phyloP scores from a whole-genome alignment of 768 basidiomycete genomes.

The Tulasnella sp. region DNA sequence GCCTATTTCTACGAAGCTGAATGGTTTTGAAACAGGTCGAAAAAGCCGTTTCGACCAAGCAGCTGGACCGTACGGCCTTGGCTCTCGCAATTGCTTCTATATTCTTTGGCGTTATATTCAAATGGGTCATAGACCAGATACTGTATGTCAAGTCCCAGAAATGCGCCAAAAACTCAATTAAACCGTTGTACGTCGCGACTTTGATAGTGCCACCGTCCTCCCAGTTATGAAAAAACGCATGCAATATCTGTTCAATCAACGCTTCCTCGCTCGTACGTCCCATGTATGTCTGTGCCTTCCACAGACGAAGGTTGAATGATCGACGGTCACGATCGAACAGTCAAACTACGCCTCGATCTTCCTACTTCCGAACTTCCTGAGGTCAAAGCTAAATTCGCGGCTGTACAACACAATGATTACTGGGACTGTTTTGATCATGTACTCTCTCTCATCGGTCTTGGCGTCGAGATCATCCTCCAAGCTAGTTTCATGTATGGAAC shows the following conservation, averaged over 20 bases:
- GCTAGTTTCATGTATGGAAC: background rate
- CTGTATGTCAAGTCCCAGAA: background rate
- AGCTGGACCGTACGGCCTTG: background rate
- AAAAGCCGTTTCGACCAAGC: background rate
- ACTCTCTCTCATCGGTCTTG: background rate
- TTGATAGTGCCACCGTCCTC: background rate
- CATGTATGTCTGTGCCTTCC: too few relatives aligned
- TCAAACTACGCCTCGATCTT: background rate
- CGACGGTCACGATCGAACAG: too few relatives aligned
- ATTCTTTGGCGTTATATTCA: background rate
- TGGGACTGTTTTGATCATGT: constrained; percentile 2
- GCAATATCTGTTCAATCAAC: background rate
- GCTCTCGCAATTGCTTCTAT: background rate
- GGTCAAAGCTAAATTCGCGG: constrained; percentile 3
- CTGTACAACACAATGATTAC: background rate
- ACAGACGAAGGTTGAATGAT: too few relatives aligned
- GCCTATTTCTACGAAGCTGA: background rate
- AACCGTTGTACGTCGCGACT: too few relatives aligned
- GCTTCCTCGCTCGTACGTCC: background rate
- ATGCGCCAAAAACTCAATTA: background rate
- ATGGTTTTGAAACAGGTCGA: background rate
- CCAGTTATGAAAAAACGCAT: background rate
- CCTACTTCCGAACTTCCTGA: constrained; percentile 3
- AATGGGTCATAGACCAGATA: background rate
- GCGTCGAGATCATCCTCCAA: background rate